A percentile compares a stretch with the other conserved stretches of the same genome.
Conservation (phyloP, 2,329 filamentous ascomycete genomes). For the Knoxdaviesia proteae region DNA sequence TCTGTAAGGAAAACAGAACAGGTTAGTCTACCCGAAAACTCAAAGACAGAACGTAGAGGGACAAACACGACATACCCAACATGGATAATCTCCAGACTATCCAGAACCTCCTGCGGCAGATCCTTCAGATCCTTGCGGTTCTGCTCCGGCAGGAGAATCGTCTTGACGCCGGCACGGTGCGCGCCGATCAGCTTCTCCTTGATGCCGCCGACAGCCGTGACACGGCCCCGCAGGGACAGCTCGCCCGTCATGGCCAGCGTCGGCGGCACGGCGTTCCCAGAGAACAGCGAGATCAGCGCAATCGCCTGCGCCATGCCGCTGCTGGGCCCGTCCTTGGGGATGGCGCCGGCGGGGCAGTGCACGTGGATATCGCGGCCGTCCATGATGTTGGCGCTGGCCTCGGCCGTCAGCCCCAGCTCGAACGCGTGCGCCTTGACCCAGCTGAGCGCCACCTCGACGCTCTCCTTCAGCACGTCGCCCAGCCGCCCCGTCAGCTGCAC, state of each 20-base stretch:
- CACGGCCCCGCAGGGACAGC: conserved; percentile 64
- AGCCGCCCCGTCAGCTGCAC: conserved; percentile 94
- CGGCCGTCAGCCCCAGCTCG: conserved; percentile 64
- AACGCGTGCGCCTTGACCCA: conserved; percentile 97
- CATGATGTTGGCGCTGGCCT: conserved; percentile 82
- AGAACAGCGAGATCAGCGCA: conserved; percentile 78
- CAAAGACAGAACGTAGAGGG: conserved; percentile 19
- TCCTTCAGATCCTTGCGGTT: conserved; percentile 89
- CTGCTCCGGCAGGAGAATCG: conserved; percentile 66
- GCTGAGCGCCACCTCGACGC: conserved; percentile 81
- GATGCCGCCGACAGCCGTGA: conserved; percentile 90
- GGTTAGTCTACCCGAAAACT: not conserved
- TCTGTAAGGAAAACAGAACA: conserved; percentile 18
- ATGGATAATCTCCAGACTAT: conserved; percentile 72
- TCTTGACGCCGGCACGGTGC: conserved; percentile 80
- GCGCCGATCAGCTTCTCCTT: conserved; percentile 98
- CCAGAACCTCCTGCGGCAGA: conserved; percentile 71
- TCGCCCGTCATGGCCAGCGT: conserved; percentile 89
- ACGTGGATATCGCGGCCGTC: conserved; percentile 86
- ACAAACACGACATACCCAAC: conserved; percentile 43
- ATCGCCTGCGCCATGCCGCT: conserved; percentile 90
- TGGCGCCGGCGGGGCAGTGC: conserved; percentile 83
- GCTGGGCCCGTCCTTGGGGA: conserved; percentile 76
- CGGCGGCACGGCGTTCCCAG: conserved; percentile 65
- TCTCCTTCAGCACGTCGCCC: conserved; percentile 91